These are phyloP conservation scores for Batkoa obscura DNA, from an alignment of 371 early-diverging fungal genomes.

Conservation along the genomic window DNA sequence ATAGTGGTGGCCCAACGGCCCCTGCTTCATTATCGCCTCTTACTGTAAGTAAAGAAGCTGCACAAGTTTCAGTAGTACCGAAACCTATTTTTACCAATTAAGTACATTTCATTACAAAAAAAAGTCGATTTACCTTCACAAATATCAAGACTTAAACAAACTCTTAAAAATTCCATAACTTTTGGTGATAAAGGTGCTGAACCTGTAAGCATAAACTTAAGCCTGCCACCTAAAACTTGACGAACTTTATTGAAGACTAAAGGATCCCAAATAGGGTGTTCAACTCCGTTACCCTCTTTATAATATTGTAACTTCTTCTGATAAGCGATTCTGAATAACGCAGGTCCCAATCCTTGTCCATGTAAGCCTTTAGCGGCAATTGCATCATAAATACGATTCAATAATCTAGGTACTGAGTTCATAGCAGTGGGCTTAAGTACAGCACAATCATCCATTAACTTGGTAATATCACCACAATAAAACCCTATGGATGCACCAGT, in stretches of 20 bases:
- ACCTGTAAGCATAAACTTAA: conserved; percentile 58
- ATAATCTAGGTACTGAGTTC: conserved; percentile 70
- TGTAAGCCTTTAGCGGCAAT: conserved; percentile 43
- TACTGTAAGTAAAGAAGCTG: conserved; percentile 28
- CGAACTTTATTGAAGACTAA: conserved; percentile 81
- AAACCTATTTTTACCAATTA: conserved; percentile 48
- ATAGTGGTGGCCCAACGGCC: conserved; percentile 36
- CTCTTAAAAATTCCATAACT: conserved; percentile 75
- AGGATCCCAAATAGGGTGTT: conserved; percentile 72
- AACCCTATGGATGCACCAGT: conserved; percentile 52
- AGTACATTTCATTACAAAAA: not conserved
- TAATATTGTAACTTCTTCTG: conserved; percentile 35
- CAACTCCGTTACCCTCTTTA: conserved; percentile 27
- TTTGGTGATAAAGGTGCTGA: conserved; percentile 84
- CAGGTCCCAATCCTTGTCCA: conserved; percentile 31
- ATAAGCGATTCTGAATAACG: conserved; percentile 42
- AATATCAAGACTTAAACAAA: conserved; percentile 43
- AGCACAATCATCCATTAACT: conserved; percentile 61
- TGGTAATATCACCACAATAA: conserved; percentile 57
- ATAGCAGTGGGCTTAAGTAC: conserved; percentile 65
- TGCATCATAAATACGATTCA: conserved; percentile 76
- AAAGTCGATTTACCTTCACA: conserved; percentile 17
- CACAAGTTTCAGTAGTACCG: conserved; percentile 76
- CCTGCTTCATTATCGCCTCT: conserved; percentile 29
- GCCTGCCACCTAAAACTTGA: conserved; percentile 72